Percentiles rank a stretch among this genome's conserved stretches.
These are phyloP conservation scores for Amoeboaphelidium protococcarum DNA, from an alignment of 371 early-diverging fungal genomes.

Conservation along the genomic window DNA sequence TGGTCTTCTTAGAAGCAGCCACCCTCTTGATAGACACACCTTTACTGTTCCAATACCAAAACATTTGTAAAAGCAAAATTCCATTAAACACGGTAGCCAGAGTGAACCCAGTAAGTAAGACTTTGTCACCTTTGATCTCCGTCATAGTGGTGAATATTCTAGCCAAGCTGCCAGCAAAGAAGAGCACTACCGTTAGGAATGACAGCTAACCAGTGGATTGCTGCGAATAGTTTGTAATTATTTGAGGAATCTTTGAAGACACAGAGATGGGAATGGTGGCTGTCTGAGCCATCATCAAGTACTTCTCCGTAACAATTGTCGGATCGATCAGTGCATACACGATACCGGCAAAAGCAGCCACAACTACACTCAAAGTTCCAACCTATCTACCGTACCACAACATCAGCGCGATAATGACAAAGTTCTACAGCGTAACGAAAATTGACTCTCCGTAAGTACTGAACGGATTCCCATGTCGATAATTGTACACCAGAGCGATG, in stretches of 20 bases:
- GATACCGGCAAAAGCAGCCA: conserved; percentile 8
- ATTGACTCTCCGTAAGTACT: conserved; percentile 71
- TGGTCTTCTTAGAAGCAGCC: no score
- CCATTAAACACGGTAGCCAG: conserved; percentile 20
- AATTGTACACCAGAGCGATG: conserved; percentile 57
- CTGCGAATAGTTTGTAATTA: conserved; percentile 37
- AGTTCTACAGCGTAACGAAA: conserved; percentile 24
- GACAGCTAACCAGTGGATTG: conserved; percentile 69
- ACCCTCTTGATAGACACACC: conserved; percentile 4
- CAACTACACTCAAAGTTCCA: conserved; percentile 13
- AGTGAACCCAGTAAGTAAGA: conserved; percentile 37
- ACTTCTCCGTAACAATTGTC: conserved; percentile 15
- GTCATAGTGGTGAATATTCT: conserved; percentile 69
- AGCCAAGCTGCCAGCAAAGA: conserved; percentile 53
- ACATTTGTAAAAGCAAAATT: conserved; percentile 45
- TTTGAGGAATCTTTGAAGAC: conserved; percentile 63
- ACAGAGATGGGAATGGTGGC: conserved; percentile 50
- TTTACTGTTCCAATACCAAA: conserved; percentile 40
- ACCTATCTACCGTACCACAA: conserved; percentile 19
- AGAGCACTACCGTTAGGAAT: conserved; percentile 55
- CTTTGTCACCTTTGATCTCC: conserved; percentile 51
- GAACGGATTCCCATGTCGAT: conserved; percentile 50
- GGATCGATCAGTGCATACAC: conserved; percentile 15
- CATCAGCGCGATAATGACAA: conserved; percentile 43
- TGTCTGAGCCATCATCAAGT: conserved; percentile 34